Evolutionary conservation across 495 filamentous ascomycete species (phyloP), one percentile per base, ranked within the genome.

Genomic region (Trichoderma orchidacearum): DNA sequence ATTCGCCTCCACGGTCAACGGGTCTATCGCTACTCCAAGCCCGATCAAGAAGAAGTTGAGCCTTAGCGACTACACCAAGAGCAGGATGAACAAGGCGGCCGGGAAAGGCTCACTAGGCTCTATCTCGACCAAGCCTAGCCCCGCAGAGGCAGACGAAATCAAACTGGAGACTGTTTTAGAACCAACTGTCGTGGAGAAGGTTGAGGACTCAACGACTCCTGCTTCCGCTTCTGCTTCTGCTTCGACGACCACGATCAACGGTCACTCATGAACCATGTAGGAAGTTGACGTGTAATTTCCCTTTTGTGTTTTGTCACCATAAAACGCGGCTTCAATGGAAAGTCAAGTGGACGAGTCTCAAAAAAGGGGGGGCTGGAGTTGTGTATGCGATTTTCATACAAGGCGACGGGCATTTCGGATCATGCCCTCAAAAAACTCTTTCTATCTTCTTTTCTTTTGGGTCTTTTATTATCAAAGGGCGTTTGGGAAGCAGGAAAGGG

Each of bases 1-100:
- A 8, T 75, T 80, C 57, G 67, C 72, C 12, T 66, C 72, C 38
- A 63, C 75, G 1, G 63, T 73, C 30, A 76, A 75, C 53, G 71
- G 72, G 3, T 61, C 68, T 9, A 65, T 68, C 0, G 74, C 76
- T 13, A 72, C 72, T 17, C 78, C 82, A 3, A 85, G 79, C 54
- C 85, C 85, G 7, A 68, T 79, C 34, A 81, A 81, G 69, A 90
- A 88, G 72, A 84, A 84, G 62, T 61, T 90, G 34, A 90, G 82
- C 60, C 63, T 89, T n/a, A 84, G 84, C 65, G 85, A 87, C 62
- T 90, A 88, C 57, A 78, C 70, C 51, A 79, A 76, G 55, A 79
- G 74, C 59, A 67, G 76, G 57, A 78, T 70, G 63, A 75, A 75
- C 38, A 74, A 71, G 51, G 68, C 70, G n/a, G 68, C 62, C 21